Percentiles rank a stretch among this genome's conserved stretches.
Conservation (phyloP, 2,329 filamentous ascomycete genomes). For the Ophiocordyceps camponoti-rufipedis region DNA sequence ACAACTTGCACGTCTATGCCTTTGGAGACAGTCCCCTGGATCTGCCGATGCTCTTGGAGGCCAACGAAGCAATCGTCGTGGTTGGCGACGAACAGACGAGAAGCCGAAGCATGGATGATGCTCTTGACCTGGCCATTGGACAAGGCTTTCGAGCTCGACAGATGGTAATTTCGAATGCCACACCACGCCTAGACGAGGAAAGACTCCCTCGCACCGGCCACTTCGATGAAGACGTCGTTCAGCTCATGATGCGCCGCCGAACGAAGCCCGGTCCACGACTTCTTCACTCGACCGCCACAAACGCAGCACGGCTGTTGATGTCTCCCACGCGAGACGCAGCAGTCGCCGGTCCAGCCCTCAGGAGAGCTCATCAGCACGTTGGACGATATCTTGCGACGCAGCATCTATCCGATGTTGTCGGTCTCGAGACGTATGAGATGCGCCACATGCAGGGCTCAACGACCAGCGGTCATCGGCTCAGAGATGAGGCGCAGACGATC, state of each 20-base stretch:
- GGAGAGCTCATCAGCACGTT: conserved; percentile 26
- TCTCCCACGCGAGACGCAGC: conserved; percentile 32
- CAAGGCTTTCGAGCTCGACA: conserved; percentile 24
- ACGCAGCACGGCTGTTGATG: conserved; percentile 29
- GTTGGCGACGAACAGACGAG: conserved; percentile 26
- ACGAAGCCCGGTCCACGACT: conserved; percentile 5
- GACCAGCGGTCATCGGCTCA: conserved; percentile 25
- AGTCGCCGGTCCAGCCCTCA: conserved; percentile 23
- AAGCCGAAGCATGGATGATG: conserved; percentile 33
- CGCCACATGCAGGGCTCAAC: conserved; percentile 29
- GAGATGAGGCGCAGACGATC: conserved; percentile 25
- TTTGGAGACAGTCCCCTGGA: conserved; percentile 45
- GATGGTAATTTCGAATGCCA: conserved; percentile 21
- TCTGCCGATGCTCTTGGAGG: conserved; percentile 33
- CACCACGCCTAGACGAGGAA: conserved; percentile 21
- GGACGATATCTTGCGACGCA: conserved; percentile 36
- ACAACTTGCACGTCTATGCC: conserved; percentile 29
- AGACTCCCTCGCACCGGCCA: conserved; percentile 23
- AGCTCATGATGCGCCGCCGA: background rate
- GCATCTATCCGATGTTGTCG: conserved; percentile 26
- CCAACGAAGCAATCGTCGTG: conserved; percentile 35
- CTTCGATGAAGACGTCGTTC: conserved; percentile 3
- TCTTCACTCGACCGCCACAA: conserved; percentile 24
- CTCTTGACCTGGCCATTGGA: conserved; percentile 22
- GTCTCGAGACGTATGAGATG: conserved; percentile 28